Evolutionary conservation across 345 rosid species (phyloP).

Genomic region (Hibiscus mutabilis): DNA sequence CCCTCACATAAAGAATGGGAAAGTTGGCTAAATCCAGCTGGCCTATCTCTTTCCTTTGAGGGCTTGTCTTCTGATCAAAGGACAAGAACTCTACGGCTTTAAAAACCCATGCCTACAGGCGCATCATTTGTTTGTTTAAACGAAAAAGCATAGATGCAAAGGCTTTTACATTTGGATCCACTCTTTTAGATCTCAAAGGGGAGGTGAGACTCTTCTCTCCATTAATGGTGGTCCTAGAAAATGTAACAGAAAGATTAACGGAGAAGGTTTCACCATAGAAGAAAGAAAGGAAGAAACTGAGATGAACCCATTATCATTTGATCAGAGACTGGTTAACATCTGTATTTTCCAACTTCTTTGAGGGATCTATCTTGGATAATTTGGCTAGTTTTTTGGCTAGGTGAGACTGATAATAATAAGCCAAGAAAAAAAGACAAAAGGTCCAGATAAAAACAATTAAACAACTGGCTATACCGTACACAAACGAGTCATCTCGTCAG

Average conservation of each 20-base stretch:
- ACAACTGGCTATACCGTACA: not conserved
- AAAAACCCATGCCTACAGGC: constrained; percentile 5
- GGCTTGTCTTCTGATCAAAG: constrained; percentile 14
- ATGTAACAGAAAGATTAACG: no score
- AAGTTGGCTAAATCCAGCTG: constrained; percentile 13
- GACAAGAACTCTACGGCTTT: constrained; percentile 11
- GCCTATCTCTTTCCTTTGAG: constrained; percentile 6
- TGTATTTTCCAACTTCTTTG: not conserved
- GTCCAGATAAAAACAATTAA: not conserved
- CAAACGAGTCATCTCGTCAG: constrained; percentile 5
- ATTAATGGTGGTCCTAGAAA: not conserved
- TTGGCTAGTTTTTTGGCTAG: not conserved
- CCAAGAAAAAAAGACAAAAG: constrained; percentile 9
- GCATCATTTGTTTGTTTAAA: no score
- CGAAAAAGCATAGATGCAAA: not conserved
- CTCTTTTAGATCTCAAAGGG: not conserved
- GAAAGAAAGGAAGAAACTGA: not conserved
- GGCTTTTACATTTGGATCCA: not conserved
- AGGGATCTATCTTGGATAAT: not conserved
- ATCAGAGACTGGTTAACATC: not conserved
- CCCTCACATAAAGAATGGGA: not conserved
- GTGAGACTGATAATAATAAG: not conserved
- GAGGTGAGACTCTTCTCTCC: not conserved
- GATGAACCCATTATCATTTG: not conserved
- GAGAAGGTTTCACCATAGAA: not conserved